Conservation (phyloP, 306 rosid genomes). For the Cajanus cajan region DNA sequence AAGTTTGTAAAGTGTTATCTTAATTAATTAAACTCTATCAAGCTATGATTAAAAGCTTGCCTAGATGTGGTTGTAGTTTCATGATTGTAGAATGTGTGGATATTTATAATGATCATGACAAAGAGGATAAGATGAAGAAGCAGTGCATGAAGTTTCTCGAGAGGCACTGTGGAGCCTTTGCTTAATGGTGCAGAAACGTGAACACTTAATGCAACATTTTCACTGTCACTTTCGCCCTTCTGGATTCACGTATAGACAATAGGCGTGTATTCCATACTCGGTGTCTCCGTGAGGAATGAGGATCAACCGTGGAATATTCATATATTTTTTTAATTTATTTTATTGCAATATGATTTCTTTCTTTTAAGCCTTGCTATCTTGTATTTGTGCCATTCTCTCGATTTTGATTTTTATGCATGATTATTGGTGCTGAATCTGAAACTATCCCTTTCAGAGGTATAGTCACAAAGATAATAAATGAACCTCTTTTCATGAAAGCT, state of each 20-base stretch:
- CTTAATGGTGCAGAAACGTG: not conserved
- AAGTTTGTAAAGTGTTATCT: not conserved
- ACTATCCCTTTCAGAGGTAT: slow-evolving; percentile 11
- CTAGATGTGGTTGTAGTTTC: not conserved
- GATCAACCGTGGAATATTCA: not conserved
- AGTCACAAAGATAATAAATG: not conserved
- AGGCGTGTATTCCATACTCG: not conserved
- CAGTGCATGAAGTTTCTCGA: not conserved
- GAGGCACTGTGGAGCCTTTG: not conserved
- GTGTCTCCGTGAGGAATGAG: not conserved
- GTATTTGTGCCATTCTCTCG: not conserved
- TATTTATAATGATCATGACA: slow-evolving; percentile 14
- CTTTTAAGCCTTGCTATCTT: not conserved
- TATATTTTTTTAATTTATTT: not conserved
- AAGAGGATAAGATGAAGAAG: slow-evolving; percentile 1
- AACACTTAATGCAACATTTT: slow-evolving; percentile 8
- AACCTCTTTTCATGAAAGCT: not conserved
- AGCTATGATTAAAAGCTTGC: not conserved
- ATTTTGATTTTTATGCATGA: not conserved
- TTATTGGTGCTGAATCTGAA: not conserved
- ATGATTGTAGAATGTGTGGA: slow-evolving; percentile 1
- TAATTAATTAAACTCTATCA: not conserved
- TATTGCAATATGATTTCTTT: not conserved
- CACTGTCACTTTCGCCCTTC: not conserved
- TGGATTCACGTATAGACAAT: not conserved